These are phyloP conservation scores for Ceratocystis papillata DNA, from an alignment of 2,329 filamentous ascomycete species.

Conservation along the genomic window DNA sequence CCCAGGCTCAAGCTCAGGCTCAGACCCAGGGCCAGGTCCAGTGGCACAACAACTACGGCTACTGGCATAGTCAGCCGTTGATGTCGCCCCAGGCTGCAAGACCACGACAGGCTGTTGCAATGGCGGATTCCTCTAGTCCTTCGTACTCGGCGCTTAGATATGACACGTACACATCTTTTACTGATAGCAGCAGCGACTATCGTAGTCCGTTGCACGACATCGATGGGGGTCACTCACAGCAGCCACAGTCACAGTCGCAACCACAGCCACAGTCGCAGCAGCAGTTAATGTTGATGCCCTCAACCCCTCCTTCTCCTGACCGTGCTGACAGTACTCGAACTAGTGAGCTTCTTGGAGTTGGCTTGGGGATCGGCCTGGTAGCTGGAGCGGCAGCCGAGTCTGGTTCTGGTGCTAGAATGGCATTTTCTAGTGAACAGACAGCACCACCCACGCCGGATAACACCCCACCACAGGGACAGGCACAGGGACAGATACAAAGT, in stretches of 20 bases:
- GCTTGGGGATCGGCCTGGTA: slow-evolving; percentile 12
- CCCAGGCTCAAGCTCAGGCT: too few relatives aligned
- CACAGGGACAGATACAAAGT: background rate
- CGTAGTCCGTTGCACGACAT: background rate
- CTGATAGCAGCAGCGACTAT: slow-evolving; percentile 1
- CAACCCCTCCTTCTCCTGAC: background rate
- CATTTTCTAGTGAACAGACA: slow-evolving; percentile 12
- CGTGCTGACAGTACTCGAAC: background rate
- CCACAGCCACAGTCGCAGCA: background rate
- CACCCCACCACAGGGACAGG: slow-evolving; percentile 17
- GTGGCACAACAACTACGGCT: too few relatives aligned
- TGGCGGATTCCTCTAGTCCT: background rate
- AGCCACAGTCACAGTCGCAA: background rate
- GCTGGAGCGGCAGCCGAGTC: background rate
- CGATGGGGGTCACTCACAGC: background rate
- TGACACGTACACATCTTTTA: background rate
- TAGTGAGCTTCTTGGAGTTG: background rate
- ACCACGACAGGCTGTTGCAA: background rate
- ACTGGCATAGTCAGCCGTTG: too few relatives aligned
- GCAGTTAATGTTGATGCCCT: background rate
- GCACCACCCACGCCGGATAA: slow-evolving; percentile 18
- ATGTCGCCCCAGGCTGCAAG: background rate
- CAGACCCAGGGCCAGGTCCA: too few relatives aligned
- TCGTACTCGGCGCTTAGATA: slow-evolving; percentile 4
- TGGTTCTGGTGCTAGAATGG: background rate